phyloP scores from a whole-genome alignment of 192 early-diverging fungal species.

The Podila horticola region DNA sequence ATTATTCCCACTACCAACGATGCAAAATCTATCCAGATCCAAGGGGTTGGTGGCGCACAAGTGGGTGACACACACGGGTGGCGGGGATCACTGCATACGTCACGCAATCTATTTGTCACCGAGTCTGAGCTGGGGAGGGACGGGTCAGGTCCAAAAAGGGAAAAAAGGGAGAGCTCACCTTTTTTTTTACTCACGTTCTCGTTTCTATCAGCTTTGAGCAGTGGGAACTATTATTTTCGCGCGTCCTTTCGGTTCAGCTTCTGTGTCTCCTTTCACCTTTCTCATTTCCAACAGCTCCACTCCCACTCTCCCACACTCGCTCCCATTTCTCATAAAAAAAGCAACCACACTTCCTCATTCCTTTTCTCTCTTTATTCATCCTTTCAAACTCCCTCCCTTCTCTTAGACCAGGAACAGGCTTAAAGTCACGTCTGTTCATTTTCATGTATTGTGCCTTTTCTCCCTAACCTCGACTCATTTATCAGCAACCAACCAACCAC shows the following conservation, averaged over 20 bases:
- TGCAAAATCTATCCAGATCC: too few species aligned
- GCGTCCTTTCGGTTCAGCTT: neutral
- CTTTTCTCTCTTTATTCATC: neutral
- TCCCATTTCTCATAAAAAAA: neutral
- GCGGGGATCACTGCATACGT: too few species aligned
- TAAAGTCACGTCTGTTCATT: neutral
- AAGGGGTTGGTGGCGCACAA: too few species aligned
- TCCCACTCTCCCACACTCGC: neutral
- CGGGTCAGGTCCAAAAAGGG: too few species aligned
- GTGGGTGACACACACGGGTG: too few species aligned
- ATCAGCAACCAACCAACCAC: neutral
- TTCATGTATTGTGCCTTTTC: neutral
- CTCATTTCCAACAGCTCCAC: neutral
- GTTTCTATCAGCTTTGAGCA: neutral
- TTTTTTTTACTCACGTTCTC: neutral
- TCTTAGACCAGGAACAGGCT: neutral
- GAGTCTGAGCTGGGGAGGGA: too few species aligned
- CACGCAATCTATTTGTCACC: too few species aligned
- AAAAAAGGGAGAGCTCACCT: too few species aligned
- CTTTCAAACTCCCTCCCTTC: neutral
- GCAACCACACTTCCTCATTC: neutral
- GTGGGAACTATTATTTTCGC: too few species aligned
- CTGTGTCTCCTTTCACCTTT: neutral
- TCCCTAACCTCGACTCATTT: neutral
- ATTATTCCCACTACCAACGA: too few species aligned